Percentiles rank a stretch among this genome's conserved stretches.
phyloP scores from a whole-genome alignment of 306 rosid species.

The Quercus robur region DNA sequence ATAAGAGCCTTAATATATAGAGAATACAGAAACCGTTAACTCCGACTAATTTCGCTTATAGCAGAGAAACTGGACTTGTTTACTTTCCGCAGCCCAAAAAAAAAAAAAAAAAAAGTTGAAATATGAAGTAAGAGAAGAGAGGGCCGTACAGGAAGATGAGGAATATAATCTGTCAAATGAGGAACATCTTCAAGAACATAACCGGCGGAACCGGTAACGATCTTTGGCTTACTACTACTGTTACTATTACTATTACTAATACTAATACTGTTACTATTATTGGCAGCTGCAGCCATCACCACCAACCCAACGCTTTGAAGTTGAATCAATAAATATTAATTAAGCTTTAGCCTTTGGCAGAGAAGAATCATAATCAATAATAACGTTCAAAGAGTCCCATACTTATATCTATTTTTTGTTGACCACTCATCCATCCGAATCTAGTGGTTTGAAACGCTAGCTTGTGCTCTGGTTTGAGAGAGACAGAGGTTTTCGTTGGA shows the following conservation, averaged over 20 bases:
- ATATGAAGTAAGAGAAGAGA: neutral
- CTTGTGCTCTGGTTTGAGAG: neutral
- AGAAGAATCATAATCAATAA: no score
- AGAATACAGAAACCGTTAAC: neutral
- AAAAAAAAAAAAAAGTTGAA: neutral
- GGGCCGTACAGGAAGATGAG: conserved; percentile 70
- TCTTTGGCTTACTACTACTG: conserved; percentile 31
- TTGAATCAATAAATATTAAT: no score
- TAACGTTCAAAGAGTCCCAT: no score
- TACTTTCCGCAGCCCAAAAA: neutral
- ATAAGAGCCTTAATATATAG: no score
- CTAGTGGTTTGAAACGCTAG: no score
- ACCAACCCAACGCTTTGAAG: no score
- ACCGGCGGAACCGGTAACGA: conserved; percentile 52
- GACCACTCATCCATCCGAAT: no score
- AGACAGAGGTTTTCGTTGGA: no score
- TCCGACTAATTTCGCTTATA: neutral
- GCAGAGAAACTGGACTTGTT: neutral
- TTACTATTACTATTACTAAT: neutral
- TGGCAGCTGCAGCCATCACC: no score
- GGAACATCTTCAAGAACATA: conserved; percentile 88
- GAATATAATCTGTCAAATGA: conserved; percentile 68
- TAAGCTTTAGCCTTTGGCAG: no score
- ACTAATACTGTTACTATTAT: neutral
- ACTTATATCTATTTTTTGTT: no score